Evolutionary conservation across 1,284 basidiomycete genomes (phyloP).

Genomic region (Leccinum pallidistipes): DNA sequence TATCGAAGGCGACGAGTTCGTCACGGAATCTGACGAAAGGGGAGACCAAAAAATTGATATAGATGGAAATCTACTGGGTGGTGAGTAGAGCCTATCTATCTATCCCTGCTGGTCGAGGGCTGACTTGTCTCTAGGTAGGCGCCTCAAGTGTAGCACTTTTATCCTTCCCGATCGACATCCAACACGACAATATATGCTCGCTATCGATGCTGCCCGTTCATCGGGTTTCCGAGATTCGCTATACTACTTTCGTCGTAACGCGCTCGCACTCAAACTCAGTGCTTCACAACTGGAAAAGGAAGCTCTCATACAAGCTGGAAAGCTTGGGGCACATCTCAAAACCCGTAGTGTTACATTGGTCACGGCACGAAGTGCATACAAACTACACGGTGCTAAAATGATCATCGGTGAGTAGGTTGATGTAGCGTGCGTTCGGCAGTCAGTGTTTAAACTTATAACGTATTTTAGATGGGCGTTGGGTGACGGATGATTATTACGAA

Average conservation of each 20-base stretch:
- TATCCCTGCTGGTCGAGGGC: background rate
- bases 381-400: conserved; percentile 91
- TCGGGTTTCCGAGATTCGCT: conserved; percentile 96
- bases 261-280: conserved; percentile 86
- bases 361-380: conserved; percentile 91
- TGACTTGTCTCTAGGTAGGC: conserved; percentile 55
- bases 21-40: conserved; percentile 80
- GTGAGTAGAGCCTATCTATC: conserved; percentile 44
- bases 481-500: conserved; percentile 96
- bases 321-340: conserved; percentile 85
- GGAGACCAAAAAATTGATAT: conserved; percentile 92
- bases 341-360: conserved; percentile 93
- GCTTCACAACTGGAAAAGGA: conserved; percentile 90
- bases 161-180: conserved; percentile 80
- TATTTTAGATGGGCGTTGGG: conserved; percentile 78
- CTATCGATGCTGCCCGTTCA: conserved; percentile 94
- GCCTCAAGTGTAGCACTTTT: conserved; percentile 90
- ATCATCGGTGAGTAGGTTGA: conserved; percentile 63
- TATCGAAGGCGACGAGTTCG: conserved; percentile 87
- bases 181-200: conserved; percentile 88
- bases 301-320: conserved; percentile 83
- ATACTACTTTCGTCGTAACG: conserved; percentile 94
- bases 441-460: background rate
- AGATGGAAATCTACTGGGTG: conserved; percentile 82
- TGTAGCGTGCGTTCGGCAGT: background rate